phyloP scores from a whole-genome alignment of 257 asterid species.

The Nicotiana undulata region DNA sequence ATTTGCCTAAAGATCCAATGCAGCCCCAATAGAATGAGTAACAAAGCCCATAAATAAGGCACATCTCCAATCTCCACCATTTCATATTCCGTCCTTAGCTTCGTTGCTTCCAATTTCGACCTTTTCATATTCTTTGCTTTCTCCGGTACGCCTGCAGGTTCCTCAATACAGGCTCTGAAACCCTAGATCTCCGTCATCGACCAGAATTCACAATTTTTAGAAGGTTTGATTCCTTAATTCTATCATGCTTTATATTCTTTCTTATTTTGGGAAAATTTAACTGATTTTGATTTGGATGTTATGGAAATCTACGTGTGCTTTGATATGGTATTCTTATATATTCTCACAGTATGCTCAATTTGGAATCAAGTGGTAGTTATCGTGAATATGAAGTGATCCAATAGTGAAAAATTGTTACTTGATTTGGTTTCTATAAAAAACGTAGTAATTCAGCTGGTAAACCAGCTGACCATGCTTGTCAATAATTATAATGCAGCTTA shows the following conservation, averaged over 20 bases:
- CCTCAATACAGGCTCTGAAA: neutral
- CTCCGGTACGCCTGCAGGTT: neutral
- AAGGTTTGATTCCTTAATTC: neutral
- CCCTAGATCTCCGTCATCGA: neutral
- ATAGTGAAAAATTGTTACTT: neutral
- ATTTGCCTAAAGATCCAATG: no score
- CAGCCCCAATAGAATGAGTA: neutral
- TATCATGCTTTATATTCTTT: neutral
- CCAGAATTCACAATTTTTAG: neutral
- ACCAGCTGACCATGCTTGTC: neutral
- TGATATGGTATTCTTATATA: neutral
- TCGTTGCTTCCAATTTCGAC: neutral
- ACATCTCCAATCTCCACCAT: neutral
- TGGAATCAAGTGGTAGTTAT: neutral
- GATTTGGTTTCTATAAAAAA: neutral
- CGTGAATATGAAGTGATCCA: neutral
- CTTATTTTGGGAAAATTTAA: neutral
- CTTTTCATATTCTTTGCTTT: neutral
- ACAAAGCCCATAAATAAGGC: neutral
- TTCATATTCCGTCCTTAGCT: neutral
- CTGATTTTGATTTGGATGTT: neutral
- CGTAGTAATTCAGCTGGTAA: neutral
- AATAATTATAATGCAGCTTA: neutral
- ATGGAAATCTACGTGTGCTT: neutral
- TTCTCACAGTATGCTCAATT: neutral